These are phyloP conservation scores for Phlyctochytrium arcticum DNA, from an alignment of 192 early-diverging fungal genomes.

Conservation along the genomic window DNA sequence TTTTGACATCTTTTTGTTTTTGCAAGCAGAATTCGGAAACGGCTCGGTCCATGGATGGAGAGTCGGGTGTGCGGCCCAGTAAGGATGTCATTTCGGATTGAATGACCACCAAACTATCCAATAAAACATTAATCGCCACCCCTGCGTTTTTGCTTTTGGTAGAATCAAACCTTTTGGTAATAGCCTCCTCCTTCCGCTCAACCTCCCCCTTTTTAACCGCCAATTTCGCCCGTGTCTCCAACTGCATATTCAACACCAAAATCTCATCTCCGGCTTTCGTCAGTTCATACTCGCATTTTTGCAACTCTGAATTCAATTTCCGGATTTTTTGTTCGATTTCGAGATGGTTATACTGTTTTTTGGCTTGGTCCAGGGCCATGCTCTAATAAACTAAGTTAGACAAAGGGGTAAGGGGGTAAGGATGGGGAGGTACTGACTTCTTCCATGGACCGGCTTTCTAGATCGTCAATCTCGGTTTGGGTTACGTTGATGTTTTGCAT, in stretches of 20 bases:
- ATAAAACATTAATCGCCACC: no score
- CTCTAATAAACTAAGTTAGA: no score
- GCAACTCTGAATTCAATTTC: constrained; percentile 41
- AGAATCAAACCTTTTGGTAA: constrained; percentile 6
- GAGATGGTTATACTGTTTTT: background rate
- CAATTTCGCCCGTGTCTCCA: constrained; percentile 60
- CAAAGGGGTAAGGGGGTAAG: no score
- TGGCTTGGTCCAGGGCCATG: no score
- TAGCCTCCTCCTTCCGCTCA: constrained; percentile 32
- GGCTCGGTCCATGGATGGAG: background rate
- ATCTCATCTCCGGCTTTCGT: constrained; percentile 52
- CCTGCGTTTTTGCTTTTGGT: background rate
- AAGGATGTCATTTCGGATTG: no score
- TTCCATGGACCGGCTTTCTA: constrained; percentile 28
- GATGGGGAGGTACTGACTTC: no score
- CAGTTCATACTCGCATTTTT: constrained; percentile 41
- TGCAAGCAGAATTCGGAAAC: no score
- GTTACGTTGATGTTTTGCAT: constrained; percentile 26
- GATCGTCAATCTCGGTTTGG: constrained; percentile 40
- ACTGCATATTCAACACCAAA: constrained; percentile 51
- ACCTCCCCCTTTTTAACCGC: constrained; percentile 51
- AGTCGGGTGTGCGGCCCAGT: no score
- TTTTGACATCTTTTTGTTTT: constrained; percentile 3
- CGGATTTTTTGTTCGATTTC: constrained; percentile 36
- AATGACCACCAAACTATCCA: no score